A percentile compares a stretch with the other conserved stretches of the same genome.
Evolutionary conservation across 2,329 filamentous ascomycete genomes (phyloP).

Genomic region (Fusarium sp.): DNA sequence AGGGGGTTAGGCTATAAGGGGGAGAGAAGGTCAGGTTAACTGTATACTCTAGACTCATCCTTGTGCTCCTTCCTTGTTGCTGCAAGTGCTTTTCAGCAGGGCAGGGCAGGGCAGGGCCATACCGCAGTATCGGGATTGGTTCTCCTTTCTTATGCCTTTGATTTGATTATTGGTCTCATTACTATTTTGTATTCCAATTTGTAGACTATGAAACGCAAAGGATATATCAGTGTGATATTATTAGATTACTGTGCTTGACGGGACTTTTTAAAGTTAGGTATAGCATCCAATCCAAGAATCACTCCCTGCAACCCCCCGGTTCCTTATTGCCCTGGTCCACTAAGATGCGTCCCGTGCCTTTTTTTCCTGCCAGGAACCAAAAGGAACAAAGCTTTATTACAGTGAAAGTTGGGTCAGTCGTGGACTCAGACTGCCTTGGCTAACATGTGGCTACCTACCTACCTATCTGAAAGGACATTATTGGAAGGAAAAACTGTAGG

Average conservation of each 20-base stretch:
- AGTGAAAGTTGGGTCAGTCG: conserved; percentile 8
- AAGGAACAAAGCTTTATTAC: conserved; percentile 13
- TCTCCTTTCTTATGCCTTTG: neutral
- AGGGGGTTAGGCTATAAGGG: no score
- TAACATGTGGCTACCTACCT: neutral
- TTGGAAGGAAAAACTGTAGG: no score
- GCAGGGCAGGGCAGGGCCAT: neutral
- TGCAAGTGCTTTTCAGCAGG: conserved; percentile 11
- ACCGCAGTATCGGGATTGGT: conserved; percentile 1
- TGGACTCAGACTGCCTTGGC: conserved; percentile 16
- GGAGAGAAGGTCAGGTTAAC: no score
- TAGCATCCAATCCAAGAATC: conserved; percentile 5
- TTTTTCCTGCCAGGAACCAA: conserved; percentile 28
- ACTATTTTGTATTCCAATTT: neutral
- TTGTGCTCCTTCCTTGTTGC: conserved; percentile 7
- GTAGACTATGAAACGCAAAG: neutral
- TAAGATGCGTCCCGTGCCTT: conserved; percentile 19
- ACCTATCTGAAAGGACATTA: neutral
- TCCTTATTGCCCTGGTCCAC: conserved; percentile 33
- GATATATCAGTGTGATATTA: no score
- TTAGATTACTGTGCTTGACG: no score
- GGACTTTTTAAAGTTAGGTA: neutral
- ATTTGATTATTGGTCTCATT: neutral
- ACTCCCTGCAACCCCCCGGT: conserved; percentile 26
- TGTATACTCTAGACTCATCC: no score